Base-by-base conservation (phyloP, 257 asterid genomes). In the Misopates orontium region DNA sequence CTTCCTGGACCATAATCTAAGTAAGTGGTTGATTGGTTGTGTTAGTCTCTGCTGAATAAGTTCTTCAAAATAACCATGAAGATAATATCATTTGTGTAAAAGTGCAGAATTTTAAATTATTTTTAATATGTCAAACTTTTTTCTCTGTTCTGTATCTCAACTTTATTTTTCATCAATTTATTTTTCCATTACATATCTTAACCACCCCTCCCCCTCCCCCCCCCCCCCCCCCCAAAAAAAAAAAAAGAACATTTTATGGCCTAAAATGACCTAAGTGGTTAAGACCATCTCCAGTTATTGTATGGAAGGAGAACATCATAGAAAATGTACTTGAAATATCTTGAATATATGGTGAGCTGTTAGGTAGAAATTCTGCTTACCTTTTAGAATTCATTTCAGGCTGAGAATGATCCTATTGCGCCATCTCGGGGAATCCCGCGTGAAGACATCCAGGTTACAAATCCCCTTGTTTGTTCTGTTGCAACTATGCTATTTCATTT, bases 351-450 rank as follows among this genome's bases (percentile, higher is more conserved):
- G 52, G 5, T 52, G 32, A 12, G 40, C 64, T 31, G 42, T 62
- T 51, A 36, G 53, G 24, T 47, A 18, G 28, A 48, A 40, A 63
- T 45, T 56, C 18, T 69, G 17, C n/a, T 56, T n/a, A 18, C 1
- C 40, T 28, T 50, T 69, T 42, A 20, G 54, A 70, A 59, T 81
- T 40, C 59, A 49, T 73, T 76, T 75, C 92, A 90, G 99, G 99
- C 99, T 63, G 95, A 81, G 73, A 93, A 93, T 73, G 97, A 93
- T 76, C 97, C 99, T 59, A 90, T 93, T 73, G 99, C 99, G 68
- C 99, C 97, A 51, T 78, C 90, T 56, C 84, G 97, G 54, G 99
- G 95, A 67, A 86, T 93, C 64, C 99, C 96, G 69, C 96, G 88
- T 64, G 84, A 93, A 79, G 96, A 84, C 69, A 86, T 90, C 64